phyloP scores from a whole-genome alignment of 345 rosid genomes.

The Boechera retrofracta region DNA sequence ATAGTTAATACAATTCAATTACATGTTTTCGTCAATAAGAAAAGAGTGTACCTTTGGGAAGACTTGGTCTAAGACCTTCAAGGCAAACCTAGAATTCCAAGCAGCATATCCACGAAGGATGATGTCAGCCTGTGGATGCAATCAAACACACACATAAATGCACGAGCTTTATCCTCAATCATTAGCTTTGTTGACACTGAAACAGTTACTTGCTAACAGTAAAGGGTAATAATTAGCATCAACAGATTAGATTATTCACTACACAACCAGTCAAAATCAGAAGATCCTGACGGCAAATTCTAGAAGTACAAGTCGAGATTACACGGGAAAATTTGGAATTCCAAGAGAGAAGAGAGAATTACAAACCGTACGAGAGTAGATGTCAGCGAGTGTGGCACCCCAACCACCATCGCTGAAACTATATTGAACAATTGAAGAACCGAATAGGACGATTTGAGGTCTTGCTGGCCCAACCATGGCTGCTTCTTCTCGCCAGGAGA shows the following conservation, averaged over 20 bases:
- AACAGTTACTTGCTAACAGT: neutral
- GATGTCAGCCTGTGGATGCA: constrained; percentile 69
- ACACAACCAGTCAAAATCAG: neutral
- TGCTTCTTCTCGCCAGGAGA: constrained; percentile 5
- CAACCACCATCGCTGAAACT: constrained; percentile 73
- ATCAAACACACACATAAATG: constrained; percentile 10
- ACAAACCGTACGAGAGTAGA: constrained; percentile 76
- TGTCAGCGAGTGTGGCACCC: constrained; percentile 79
- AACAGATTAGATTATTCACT: neutral
- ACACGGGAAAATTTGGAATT: constrained; percentile 6
- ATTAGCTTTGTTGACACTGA: constrained; percentile 22
- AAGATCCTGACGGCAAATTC: neutral
- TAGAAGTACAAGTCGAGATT: neutral
- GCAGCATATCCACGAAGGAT: constrained; percentile 81
- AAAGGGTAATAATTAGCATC: neutral
- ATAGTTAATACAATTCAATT: neutral
- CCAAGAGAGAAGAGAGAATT: neutral
- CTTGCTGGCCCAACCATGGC: constrained; percentile 84
- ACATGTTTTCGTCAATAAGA: neutral
- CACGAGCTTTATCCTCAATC: constrained; percentile 25
- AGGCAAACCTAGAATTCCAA: constrained; percentile 84
- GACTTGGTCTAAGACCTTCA: constrained; percentile 67
- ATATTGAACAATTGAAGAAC: constrained; percentile 88
- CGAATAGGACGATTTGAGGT: constrained; percentile 91
- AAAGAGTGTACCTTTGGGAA: constrained; percentile 74